These are phyloP conservation scores for Fraxinus americana DNA, from an alignment of 257 asterid genomes.

Conservation along the genomic window DNA sequence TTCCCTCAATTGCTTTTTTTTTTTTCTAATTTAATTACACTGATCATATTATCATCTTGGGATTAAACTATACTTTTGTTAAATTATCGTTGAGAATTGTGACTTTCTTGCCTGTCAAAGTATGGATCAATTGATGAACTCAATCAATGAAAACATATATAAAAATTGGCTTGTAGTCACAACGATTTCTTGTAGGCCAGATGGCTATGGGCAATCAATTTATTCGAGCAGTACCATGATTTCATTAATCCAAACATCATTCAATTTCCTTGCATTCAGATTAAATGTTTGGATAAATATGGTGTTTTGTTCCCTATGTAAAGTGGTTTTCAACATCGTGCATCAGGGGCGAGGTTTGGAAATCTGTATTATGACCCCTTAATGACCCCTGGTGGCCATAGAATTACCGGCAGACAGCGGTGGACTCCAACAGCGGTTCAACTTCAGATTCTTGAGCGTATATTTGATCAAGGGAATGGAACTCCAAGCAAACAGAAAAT, in stretches of 20 bases:
- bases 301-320: background rate
- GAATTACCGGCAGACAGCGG: conserved; percentile 82
- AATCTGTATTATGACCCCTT: conserved; percentile 78
- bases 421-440: conserved; percentile 97
- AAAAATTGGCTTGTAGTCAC: background rate
- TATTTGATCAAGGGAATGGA: conserved; percentile 90
- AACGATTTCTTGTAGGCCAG: background rate
- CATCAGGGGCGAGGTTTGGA: conserved; percentile 85
- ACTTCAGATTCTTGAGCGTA: conserved; percentile 90
- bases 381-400: conserved; percentile 73
- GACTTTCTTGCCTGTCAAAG: background rate
- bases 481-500: conserved; percentile 96
- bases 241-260: background rate
- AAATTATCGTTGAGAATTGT: background rate
- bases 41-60: background rate
- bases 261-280: background rate
- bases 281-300: background rate
- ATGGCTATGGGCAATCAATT: background rate
- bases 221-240: background rate
- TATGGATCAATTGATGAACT: background rate
- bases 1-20: background rate
- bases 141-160: background rate
- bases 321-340: background rate
- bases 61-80: background rate
- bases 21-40: no score